phyloP scores from a whole-genome alignment of 1,284 basidiomycete species.

The Ganoderma boninense region DNA sequence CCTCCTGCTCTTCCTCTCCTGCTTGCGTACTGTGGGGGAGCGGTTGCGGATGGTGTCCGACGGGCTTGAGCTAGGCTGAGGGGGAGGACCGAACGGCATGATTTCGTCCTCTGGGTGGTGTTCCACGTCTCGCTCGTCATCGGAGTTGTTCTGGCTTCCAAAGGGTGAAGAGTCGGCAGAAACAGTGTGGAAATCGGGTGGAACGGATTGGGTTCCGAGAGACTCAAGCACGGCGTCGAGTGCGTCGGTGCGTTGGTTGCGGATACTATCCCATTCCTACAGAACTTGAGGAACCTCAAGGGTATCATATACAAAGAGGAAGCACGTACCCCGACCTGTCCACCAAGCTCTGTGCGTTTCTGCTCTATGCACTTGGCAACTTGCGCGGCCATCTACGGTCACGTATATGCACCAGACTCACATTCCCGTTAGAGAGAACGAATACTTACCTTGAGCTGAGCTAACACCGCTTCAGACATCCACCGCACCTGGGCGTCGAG shows the following conservation, averaged over 20 bases:
- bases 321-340: constrained; percentile 64
- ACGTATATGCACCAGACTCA: too few relatives aligned
- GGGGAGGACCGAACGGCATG: constrained; percentile 27
- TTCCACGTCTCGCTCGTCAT: constrained; percentile 48
- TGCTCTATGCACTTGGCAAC: constrained; percentile 78
- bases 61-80: constrained; percentile 40
- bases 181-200: constrained; percentile 75
- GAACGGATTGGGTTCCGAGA: constrained; percentile 73
- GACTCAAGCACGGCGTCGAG: constrained; percentile 76
- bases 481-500: constrained; percentile 81
- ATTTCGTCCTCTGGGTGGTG: constrained; percentile 21
- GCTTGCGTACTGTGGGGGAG: constrained; percentile 28
- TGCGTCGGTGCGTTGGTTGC: constrained; percentile 62
- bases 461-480: constrained; percentile 74
- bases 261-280: constrained; percentile 75
- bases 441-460: constrained; percentile 71
- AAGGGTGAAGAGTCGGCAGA: constrained; percentile 73
- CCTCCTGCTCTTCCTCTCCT: constrained; percentile 40
- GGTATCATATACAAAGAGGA: neutral
- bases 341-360: constrained; percentile 65
- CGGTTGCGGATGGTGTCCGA: constrained; percentile 42
- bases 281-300: neutral
- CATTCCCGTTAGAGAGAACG: neutral
- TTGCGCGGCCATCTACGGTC: constrained; percentile 66
- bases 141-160: constrained; percentile 69